Evolutionary conservation across 192 early-diverging fungal genomes (phyloP), one percentile per base, ranked within the genome.

Genomic region (Cladochytrium replicatum): DNA sequence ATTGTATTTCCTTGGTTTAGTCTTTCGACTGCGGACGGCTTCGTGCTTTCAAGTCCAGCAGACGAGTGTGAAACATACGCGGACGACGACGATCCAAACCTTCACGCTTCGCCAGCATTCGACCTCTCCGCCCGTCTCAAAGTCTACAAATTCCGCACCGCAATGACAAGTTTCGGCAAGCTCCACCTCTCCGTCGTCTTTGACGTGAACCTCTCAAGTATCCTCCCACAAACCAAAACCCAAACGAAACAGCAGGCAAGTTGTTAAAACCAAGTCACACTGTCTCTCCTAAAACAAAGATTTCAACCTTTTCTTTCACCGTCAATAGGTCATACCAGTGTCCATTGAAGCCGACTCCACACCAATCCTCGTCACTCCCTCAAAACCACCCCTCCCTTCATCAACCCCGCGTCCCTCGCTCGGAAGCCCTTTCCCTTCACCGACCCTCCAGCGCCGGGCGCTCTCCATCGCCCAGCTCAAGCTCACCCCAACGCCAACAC

Each of bases 131-230:
- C 72, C 15, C 52, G 66, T 32, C 54, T 74, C 11, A 54, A 60
- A 21, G 72, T 72, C 0, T 69, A 67, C 47, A 55, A 64, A 24
- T 74, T 74, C 38, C 51, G 57, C 6, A 22, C 54, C 21, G 72
- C 68, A 1, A 29, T 44, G 4, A 55, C 61, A 13, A 29, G 29
- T 2, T 23, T 26, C 23, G 63, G 62, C 13, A 61, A 44, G 29
- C 54, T 74, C 21, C 58, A 67, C 39, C 51, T 74, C 31, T 60
- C 61, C 21, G 69, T 72, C 5, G 69, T 74, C 3, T 74, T 68
- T 39, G 72, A 74, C 45, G 49, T 61, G 2, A 65, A 47, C 21
- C 41, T 29, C 6, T n/a, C 32, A 51, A n/a, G 11, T 30, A n/a
- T n/a, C 34, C 34, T 50, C 15, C 48, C 21, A 6, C 29, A 1